A percentile compares a stretch with the other conserved stretches of the same genome.
Evolutionary conservation across 2,329 filamentous ascomycete species (phyloP).

Genomic region (Ophiostoma ips): DNA sequence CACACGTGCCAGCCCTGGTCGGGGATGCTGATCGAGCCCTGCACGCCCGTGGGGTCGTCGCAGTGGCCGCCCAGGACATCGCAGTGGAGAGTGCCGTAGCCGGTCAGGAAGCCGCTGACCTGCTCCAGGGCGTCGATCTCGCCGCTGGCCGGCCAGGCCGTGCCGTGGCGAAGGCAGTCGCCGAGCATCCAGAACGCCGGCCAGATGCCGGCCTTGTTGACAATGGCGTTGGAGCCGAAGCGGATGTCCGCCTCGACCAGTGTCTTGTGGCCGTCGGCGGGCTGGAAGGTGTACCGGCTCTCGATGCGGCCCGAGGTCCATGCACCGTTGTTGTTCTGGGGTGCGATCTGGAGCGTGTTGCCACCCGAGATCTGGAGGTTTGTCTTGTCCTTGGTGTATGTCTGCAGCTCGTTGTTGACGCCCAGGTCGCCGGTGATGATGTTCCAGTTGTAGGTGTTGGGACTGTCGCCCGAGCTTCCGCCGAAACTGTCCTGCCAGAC

Average conservation of each 20-base stretch:
- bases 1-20: constrained; percentile 35
- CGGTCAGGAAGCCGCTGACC: constrained; percentile 30
- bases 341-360: constrained; percentile 36
- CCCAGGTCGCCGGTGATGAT: constrained; percentile 27
- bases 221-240: constrained; percentile 25
- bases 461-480: constrained; percentile 24
- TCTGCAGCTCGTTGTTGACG: constrained; percentile 35
- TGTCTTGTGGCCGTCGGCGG: constrained; percentile 28
- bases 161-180: constrained; percentile 28
- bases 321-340: constrained; percentile 20
- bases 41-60: constrained; percentile 32
- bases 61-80: constrained; percentile 31
- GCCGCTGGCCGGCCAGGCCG: constrained; percentile 33
- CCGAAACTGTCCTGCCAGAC: constrained; percentile 33
- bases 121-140: constrained; percentile 42
- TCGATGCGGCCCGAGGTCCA: constrained; percentile 42
- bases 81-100: constrained; percentile 36
- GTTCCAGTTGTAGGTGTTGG: constrained; percentile 30
- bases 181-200: constrained; percentile 42
- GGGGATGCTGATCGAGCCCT: constrained; percentile 23
- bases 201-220: constrained; percentile 37
- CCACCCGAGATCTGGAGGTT: constrained; percentile 39
- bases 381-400: constrained; percentile 28
- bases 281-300: constrained; percentile 30
- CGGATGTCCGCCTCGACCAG: constrained; percentile 29